Conservation (phyloP, 2,329 filamentous ascomycete genomes). For the Hypomyces rosellus region DNA sequence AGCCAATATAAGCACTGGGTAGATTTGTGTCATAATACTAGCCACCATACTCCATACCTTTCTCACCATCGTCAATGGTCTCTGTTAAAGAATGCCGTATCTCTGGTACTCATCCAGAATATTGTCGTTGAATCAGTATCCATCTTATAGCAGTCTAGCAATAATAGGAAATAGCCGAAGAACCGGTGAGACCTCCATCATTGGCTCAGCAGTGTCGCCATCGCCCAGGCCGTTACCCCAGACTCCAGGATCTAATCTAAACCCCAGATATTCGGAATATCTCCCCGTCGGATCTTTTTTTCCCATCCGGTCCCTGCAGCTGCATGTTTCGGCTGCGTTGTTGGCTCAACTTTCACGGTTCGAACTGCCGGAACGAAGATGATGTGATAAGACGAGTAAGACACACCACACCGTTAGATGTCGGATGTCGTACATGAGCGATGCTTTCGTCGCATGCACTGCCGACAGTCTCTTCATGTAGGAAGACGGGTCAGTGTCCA, state of each 20-base stretch:
- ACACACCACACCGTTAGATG: no score
- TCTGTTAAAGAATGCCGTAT: not conserved
- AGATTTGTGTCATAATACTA: not conserved
- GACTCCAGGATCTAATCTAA: not conserved
- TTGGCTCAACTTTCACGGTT: no score
- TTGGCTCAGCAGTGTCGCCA: not conserved
- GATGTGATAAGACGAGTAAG: no score
- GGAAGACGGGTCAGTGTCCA: no score
- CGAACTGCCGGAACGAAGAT: no score
- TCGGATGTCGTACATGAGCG: no score
- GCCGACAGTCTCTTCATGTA: no score
- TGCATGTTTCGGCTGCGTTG: no score
- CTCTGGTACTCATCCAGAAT: no score
- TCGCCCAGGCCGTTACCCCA: not conserved
- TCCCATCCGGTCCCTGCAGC: no score
- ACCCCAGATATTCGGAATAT: not conserved
- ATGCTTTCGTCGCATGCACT: no score
- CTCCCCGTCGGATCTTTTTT: not conserved
- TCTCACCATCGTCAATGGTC: constrained; percentile 3
- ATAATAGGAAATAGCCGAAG: constrained; percentile 4
- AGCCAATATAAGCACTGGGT: not conserved
- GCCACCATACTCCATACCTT: not conserved
- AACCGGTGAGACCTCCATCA: not conserved
- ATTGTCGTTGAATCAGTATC: no score
- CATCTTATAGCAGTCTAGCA: not conserved